Base-by-base conservation (phyloP, 805 yeast genomes). In the Yarrowia keelungensis region DNA sequence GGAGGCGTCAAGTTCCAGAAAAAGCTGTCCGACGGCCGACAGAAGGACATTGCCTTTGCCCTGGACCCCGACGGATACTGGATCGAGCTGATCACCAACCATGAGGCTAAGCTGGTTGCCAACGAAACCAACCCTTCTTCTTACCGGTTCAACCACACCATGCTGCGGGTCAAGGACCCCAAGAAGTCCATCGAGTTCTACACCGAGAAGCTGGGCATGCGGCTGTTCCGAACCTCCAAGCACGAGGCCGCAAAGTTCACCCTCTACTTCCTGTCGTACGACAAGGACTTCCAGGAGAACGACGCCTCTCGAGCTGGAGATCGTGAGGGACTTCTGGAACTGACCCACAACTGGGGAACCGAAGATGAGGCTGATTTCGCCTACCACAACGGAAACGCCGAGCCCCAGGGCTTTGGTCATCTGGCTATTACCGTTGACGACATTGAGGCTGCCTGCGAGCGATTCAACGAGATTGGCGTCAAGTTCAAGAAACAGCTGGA, bases 31-130 rank as follows among this genome's bases (percentile, higher is more conserved):
- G 98, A 94, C 76, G 99, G 99, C 45, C 87, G 97, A 79, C 97
- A 91, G 80, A 88, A 87, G 79, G 84, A 92, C 78, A 93, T 95
- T 81, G 98, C 98, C 0, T 95, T 94, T 79, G 97, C 89, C 8
- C 84, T 93, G 73, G 99, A 95, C 75, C 98, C 98, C 8, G 94
- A 94, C 79, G 95, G 95, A 74, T 95, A 95, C 81, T 94, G 99
- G 99, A 85, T 94, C 74, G 99, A 94, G 82, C 80, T 94, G 75
- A 85, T 94, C 73, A 87, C 87, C 75, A 88, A 86, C 73, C 84
- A 81, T 32, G 81, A 74, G 38, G 76, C 72, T 36, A 79, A 87
- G 22, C 81, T 82, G 69, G 64, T 71, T 1, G 68, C 62, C 14
- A 66, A 69, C 10, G 43, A 58, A 19, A 75, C 76, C 69, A 74